Evolutionary conservation across 345 rosid species (phyloP), one percentile per base, ranked within the genome.

Genomic region (Salix exigua): DNA sequence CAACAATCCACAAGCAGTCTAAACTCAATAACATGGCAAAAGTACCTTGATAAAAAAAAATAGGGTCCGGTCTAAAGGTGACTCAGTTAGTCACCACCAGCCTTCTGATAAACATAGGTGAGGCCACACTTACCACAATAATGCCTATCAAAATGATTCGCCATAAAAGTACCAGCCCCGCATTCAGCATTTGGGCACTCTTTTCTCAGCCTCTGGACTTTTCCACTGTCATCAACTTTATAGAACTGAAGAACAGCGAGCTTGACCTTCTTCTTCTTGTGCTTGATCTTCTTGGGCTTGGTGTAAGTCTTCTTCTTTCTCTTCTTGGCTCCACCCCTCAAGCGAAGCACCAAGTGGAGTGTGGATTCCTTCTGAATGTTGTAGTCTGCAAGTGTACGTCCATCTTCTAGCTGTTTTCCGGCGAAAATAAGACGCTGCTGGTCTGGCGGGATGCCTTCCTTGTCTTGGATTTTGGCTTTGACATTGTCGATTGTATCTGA

Each of bases 361-460:
- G 73, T 71, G 25, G 73, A 71, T 18, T 71, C 73, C 73, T 71
- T 71, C 73, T 50, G 73, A 60, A 71, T 50, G 73, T 71, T 71
- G 62, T 71, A 71, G 42, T 71, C 73, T 10, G 73, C 73, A 37
- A 71, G 62, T n/a, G 73, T 71, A 12, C 73, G 63, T 17, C 73
- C 73, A 18, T 71, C 73, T 38, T 71, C 73, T 38, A 71, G 73
- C 38, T 71, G 73, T 60, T 71, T 71, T 4, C 73, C 73, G 40
- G 73, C 63, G 18, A 71, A 71, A 33, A 71, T 71, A 21, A 71
- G 63, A 3, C 73, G 73, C 26, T 71, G 73, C 62, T 71, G 73
- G 44, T 71, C 73, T 16, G 73, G 73, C 14, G 63, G 63, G 23
- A 71, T 50, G 23, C 73, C 73, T 31, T 71, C 73, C 63, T 50